A percentile compares a stretch with the other conserved stretches of the same genome.
Conservation (phyloP, 2,329 filamentous ascomycete species). For the Penicillium sp. region DNA sequence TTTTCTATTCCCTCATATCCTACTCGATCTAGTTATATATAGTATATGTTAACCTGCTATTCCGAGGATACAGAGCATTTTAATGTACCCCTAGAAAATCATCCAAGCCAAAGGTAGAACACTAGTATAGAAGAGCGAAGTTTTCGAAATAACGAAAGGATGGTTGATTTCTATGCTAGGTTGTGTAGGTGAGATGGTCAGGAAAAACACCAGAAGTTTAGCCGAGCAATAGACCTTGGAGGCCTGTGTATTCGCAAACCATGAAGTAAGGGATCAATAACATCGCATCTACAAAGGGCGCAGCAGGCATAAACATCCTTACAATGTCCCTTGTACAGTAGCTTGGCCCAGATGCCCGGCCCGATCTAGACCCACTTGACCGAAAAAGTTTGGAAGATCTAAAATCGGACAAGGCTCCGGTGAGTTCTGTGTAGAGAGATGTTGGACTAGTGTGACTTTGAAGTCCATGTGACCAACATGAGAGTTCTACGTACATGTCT, state of each 20-base stretch:
- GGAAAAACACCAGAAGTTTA: not conserved
- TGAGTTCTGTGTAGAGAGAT: not conserved
- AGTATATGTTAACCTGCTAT: not conserved
- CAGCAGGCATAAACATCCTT: not conserved
- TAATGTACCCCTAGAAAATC: not conserved
- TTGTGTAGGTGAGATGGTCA: not conserved
- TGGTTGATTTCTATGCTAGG: not conserved
- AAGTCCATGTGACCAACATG: not conserved
- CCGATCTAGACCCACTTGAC: constrained; percentile 7
- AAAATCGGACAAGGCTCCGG: not conserved
- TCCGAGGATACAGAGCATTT: not conserved
- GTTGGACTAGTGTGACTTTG: not conserved
- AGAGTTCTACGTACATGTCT: not conserved
- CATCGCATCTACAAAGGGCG: not conserved
- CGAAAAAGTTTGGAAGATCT: not conserved
- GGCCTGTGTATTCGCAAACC: no score
- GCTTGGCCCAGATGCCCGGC: constrained; percentile 3
- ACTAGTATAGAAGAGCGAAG: not conserved
- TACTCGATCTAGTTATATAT: not conserved
- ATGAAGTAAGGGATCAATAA: not conserved
- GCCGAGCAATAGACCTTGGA: not conserved
- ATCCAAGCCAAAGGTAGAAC: not conserved
- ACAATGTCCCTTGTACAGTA: not conserved
- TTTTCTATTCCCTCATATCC: not conserved
- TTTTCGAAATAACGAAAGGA: not conserved